These are phyloP conservation scores for Pseudogymnoascus sp. DNA, from an alignment of 2,329 filamentous ascomycete genomes.

Conservation along the genomic window DNA sequence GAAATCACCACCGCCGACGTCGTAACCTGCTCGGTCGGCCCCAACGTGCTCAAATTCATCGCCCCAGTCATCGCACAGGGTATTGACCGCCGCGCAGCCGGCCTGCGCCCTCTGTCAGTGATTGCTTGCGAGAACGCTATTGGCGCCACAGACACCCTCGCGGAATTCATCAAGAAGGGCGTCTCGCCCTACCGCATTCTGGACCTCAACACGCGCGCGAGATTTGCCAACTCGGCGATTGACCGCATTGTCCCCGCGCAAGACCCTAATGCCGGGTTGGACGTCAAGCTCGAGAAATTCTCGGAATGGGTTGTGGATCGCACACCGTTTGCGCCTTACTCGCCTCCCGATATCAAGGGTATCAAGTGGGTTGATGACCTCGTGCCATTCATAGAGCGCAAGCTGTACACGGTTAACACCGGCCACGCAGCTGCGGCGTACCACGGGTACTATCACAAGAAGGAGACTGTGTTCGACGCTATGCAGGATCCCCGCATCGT, in stretches of 20 bases:
- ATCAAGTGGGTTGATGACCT: slow-evolving; percentile 92
- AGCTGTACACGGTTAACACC: slow-evolving; percentile 99
- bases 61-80: slow-evolving; percentile 93
- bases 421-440: slow-evolving; percentile 94
- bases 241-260: slow-evolving; percentile 96
- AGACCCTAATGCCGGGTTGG: slow-evolving; percentile 67
- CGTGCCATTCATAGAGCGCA: slow-evolving; percentile 94
- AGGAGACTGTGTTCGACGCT: slow-evolving; percentile 83
- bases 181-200: slow-evolving; percentile 59
- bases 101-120: slow-evolving; percentile 65
- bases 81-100: slow-evolving; percentile 64
- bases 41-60: slow-evolving; percentile 93
- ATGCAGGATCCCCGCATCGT: slow-evolving; percentile 74
- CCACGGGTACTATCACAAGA: slow-evolving; percentile 80
- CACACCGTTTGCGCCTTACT: slow-evolving; percentile 67
- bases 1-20: slow-evolving; percentile 83
- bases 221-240: slow-evolving; percentile 95
- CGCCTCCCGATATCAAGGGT: slow-evolving; percentile 69
- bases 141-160: slow-evolving; percentile 82
- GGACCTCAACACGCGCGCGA: slow-evolving; percentile 64
- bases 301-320: slow-evolving; percentile 97
- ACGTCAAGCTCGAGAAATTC: slow-evolving; percentile 96
- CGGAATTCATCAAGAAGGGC: slow-evolving; percentile 71
- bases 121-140: slow-evolving; percentile 99
- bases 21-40: slow-evolving; percentile 94